These are phyloP conservation scores for Pulveroboletus sp. DNA, from an alignment of 768 basidiomycete species.

Conservation along the genomic window DNA sequence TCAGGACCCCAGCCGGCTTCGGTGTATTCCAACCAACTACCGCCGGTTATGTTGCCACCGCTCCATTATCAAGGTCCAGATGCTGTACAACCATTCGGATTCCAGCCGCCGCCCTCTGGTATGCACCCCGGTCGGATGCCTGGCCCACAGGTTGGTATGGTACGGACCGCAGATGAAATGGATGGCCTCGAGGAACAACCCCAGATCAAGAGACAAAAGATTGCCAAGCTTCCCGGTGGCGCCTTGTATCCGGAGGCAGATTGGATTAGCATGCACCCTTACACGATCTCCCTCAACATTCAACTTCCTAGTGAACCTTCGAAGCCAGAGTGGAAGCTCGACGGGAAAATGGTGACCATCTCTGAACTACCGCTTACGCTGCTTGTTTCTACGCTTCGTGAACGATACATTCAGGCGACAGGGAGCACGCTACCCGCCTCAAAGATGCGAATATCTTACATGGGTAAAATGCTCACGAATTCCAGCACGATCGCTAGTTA, in stretches of 20 bases:
- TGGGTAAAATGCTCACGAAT: conserved; percentile 85
- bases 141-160: conserved; percentile 62
- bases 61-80: conserved; percentile 80
- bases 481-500: conserved; percentile 77
- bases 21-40: conserved; percentile 50
- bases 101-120: conserved; percentile 63
- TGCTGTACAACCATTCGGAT: conserved; percentile 74
- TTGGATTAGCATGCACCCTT: conserved; percentile 89
- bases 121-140: conserved; percentile 70
- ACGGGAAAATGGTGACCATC: conserved; percentile 74
- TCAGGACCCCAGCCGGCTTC: conserved; percentile 92
- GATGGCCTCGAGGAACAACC: conserved; percentile 67
- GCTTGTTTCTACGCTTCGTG: conserved; percentile 84
- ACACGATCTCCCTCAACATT: conserved; percentile 81
- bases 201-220: conserved; percentile 82
- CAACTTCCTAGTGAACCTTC: conserved; percentile 79
- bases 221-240: conserved; percentile 83
- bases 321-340: conserved; percentile 91
- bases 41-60: conserved; percentile 79
- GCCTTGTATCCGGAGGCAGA: conserved; percentile 82
- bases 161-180: conserved; percentile 79
- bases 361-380: conserved; percentile 80
- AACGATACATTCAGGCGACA: conserved; percentile 76
- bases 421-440: conserved; percentile 79
- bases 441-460: conserved; percentile 73